Base-by-base conservation (phyloP, 768 basidiomycete species). In the Kwoniella heveanensis region DNA sequence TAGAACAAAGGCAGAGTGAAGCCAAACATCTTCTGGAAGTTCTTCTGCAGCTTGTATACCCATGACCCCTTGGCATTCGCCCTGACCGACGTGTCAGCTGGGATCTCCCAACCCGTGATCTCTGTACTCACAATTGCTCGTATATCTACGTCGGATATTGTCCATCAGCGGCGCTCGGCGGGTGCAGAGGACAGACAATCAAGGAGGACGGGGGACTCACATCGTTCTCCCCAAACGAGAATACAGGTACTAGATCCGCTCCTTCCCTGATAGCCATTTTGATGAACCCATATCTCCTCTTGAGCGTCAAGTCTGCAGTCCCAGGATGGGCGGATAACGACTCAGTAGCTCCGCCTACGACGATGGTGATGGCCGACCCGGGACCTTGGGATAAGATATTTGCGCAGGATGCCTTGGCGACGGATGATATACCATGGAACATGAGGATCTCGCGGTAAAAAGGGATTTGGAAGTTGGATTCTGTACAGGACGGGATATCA, bases 151-250 rank as follows among this genome's bases (percentile, higher is more conserved):
- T 3, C 39, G 15, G 10, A 17, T n/a, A 44, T 10, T 17, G 17
- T 19, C 19, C 1, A 19, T 48, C 30, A 55, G 39, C 17, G 39
- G 19, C 15, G 32, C 32, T 32, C 32, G 7, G 5, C 5, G 19
- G 3, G 10, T 4, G 19, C 15, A 19, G 19, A 8, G 19, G 4
- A 3, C 17, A 17, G 25, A n/a, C 0, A 47, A 25, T 12, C 9
- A 12, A 4, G 1, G 13, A 21, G 46, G 17, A 24, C 12, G 24
- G 21, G 50, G 13, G 9, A 84, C 86, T 74, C 65, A 94, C 94
- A 79, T 98, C 96, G 77, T 98, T 98, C 83, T 99, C 96, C 13
- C 96, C 96, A 71, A 99, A 99, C 5, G 92, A 94, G 76, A 99
- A 98, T 2, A 97, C 94, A 0, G 96, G 96, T 0, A 99, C 96